Evolutionary conservation across 192 early-diverging fungal species (phyloP).

Genomic region (Phlyctochytrium bullatum): DNA sequence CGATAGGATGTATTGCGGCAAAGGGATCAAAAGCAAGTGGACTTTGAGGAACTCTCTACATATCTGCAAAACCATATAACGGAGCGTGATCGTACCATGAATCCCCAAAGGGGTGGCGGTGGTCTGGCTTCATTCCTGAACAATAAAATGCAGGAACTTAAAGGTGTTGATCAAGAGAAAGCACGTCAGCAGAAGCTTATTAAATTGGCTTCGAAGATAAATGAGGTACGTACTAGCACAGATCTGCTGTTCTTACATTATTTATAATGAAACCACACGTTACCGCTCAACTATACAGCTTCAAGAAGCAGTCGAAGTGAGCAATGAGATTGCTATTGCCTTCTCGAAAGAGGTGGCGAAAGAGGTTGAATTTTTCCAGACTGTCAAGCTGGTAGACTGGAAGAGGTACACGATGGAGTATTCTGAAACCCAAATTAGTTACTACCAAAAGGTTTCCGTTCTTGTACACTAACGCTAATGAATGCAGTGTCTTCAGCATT

Average conservation of each 20-base stretch:
- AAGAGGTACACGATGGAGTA: constrained; percentile 72
- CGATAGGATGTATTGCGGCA: constrained; percentile 72
- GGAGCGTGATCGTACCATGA: constrained; percentile 71
- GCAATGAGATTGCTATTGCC: constrained; percentile 62
- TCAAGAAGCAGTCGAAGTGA: constrained; percentile 74
- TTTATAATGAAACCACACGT: neutral
- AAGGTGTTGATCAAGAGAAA: constrained; percentile 80
- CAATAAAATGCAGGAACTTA: constrained; percentile 86
- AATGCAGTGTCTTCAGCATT: constrained; percentile 67
- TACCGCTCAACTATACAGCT: constrained; percentile 61
- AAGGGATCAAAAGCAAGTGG: constrained; percentile 95
- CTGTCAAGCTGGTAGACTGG: constrained; percentile 77
- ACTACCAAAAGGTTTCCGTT: constrained; percentile 80
- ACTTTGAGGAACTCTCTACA: constrained; percentile 83
- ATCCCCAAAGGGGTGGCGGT: constrained; percentile 60
- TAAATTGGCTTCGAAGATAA: constrained; percentile 68
- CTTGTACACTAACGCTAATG: too few species aligned
- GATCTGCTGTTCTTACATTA: too few species aligned
- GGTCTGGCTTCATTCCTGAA: constrained; percentile 74
- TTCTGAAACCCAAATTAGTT: constrained; percentile 78
- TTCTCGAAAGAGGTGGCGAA: constrained; percentile 78
- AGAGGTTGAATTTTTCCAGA: constrained; percentile 82
- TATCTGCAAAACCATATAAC: constrained; percentile 69
- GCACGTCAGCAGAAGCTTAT: constrained; percentile 77
- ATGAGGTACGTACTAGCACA: constrained; percentile 49